These are phyloP conservation scores for Scleroderma bovista DNA, from an alignment of 768 basidiomycete species.

Conservation along the genomic window DNA sequence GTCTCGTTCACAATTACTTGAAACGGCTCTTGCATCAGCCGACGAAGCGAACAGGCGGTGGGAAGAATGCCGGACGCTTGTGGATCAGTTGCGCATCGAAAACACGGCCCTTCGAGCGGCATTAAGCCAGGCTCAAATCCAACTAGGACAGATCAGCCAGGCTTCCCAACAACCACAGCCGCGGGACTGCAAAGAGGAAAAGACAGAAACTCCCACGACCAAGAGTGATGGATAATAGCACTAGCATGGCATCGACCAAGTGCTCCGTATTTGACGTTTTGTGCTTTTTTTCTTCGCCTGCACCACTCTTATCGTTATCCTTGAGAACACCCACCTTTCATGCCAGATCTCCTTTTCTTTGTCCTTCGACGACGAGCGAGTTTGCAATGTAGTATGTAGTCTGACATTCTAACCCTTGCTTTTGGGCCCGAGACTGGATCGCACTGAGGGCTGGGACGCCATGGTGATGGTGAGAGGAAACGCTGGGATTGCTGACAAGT, in stretches of 20 bases:
- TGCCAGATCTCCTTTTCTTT: background rate
- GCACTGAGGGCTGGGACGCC: background rate
- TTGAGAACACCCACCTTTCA: background rate
- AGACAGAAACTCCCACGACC: conserved; percentile 15
- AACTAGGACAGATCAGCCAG: conserved; percentile 28
- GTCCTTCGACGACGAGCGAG: background rate
- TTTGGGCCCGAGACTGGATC: background rate
- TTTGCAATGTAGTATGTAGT: conserved; percentile 1
- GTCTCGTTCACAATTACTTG: conserved; percentile 77
- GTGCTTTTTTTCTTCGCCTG: background rate
- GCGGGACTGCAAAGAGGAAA: conserved; percentile 26
- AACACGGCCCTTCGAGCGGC: conserved; percentile 74
- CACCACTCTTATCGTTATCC: background rate
- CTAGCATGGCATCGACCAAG: background rate
- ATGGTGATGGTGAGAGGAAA: conserved; percentile 29
- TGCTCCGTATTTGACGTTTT: background rate
- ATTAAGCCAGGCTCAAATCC: conserved; percentile 43
- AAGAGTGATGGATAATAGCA: conserved; percentile 7
- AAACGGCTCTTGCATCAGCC: conserved; percentile 79
- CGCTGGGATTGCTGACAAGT: conserved; percentile 30
- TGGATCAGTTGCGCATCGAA: conserved; percentile 84
- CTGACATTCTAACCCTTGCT: background rate
- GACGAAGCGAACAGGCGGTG: conserved; percentile 86
- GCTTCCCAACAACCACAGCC: conserved; percentile 18
- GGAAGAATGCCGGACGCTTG: conserved; percentile 86